These are phyloP conservation scores for Trichoderma koningiopsis DNA, from an alignment of 2,329 filamentous ascomycete species.

Conservation along the genomic window DNA sequence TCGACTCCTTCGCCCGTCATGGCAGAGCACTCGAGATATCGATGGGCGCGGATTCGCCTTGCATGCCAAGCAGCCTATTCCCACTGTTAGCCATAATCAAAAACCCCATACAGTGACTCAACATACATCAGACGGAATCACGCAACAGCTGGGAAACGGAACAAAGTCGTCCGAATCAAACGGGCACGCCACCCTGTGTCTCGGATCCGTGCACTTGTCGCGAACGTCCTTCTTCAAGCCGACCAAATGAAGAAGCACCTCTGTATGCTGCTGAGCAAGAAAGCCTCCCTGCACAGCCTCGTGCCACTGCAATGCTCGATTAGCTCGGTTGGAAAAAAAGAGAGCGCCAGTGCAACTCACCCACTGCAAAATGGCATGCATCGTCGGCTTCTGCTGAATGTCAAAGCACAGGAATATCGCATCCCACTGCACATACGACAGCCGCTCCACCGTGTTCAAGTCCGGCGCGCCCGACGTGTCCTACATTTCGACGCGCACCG, in stretches of 20 bases:
- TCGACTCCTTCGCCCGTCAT: conserved; percentile 41
- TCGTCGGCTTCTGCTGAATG: conserved; percentile 39
- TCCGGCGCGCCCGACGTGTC: conserved; percentile 46
- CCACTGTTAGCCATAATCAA: neutral
- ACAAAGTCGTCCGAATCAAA: neutral
- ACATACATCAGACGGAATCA: conserved; percentile 37
- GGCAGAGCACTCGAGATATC: conserved; percentile 43
- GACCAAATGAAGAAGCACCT: conserved; percentile 38
- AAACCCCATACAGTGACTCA: too few relatives aligned
- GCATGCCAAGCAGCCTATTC: conserved; percentile 40
- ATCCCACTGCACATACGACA: conserved; percentile 43
- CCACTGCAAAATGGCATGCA: conserved; percentile 42
- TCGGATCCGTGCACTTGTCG: conserved; percentile 25
- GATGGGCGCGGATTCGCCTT: conserved; percentile 34
- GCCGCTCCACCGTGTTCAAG: conserved; percentile 38
- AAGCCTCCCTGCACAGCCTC: conserved; percentile 36
- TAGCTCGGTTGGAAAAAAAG: neutral
- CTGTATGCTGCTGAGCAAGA: conserved; percentile 24
- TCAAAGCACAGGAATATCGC: conserved; percentile 46
- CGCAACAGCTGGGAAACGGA: conserved; percentile 35
- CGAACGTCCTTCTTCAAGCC: conserved; percentile 42
- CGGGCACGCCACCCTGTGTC: conserved; percentile 19
- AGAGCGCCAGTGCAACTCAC: conserved; percentile 30
- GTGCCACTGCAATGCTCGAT: conserved; percentile 34
- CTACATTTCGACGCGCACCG: conserved; percentile 42